Evolutionary conservation across 345 rosid species (phyloP), one percentile per base, ranked within the genome.

Genomic region (Kernera saxatilis): DNA sequence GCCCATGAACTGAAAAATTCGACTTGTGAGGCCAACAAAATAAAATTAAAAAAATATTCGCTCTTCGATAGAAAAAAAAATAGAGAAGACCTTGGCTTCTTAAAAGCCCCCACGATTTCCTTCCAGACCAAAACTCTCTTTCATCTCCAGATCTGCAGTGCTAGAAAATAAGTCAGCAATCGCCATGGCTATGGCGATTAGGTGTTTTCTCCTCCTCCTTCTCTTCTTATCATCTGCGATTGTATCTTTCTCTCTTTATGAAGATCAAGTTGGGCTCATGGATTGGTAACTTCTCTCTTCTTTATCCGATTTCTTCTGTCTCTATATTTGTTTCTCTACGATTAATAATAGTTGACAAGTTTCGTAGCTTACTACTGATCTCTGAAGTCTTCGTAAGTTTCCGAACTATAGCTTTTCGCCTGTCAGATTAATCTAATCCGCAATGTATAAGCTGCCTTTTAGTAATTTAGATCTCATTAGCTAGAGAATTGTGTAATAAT

Each of bases 191-290:
- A 86, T 85, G 96, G 89, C 87, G 84, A 74, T 79, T 79, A 82
- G 85, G 83, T 72, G 32, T 70, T 52, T 35, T 26, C 36, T 84
- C 41, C 8, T 72, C 32, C 52, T 83, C 19, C 32, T 87, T 15
- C 7, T 84, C 14, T 63, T 87, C 48, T 19, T 82, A 36, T 90
- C 91, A 30, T 71, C 81, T 22, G 44, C 79, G 5, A 62, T 52
- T 56, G 71, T 78, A 22, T 50, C 78, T 78, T 71, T 78, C 37
- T 86, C 97, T 37, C 90, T 92, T 39, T 92, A 82, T 60, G 99
- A 90, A 79, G 99, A 92, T 83, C 97, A 95, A 86, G 97, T 82
- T 37, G 99, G 98, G 51, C 92, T 92, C 81, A 83, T 84, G 86
- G 99, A 95, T 70, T 95, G 99, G 99, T 90, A 71, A 79, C 73